These are phyloP conservation scores for Globisporangium abappressorium DNA, from an alignment of 352 stramenopile genomes.

Conservation along the genomic window DNA sequence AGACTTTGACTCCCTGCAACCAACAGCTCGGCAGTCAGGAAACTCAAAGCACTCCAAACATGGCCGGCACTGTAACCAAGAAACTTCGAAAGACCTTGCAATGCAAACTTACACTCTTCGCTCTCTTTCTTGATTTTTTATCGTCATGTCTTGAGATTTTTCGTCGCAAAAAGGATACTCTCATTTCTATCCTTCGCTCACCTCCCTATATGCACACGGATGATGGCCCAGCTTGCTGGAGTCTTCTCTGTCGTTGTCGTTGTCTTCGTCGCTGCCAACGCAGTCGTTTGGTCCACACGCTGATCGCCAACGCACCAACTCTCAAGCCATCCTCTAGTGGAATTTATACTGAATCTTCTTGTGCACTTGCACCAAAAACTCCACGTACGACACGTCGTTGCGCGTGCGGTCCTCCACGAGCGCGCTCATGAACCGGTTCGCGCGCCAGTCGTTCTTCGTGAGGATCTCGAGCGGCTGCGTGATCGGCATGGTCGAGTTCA, in stretches of 20 bases:
- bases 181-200: background rate
- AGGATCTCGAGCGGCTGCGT: slow-evolving; percentile 82
- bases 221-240: background rate
- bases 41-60: background rate
- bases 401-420: slow-evolving; percentile 85
- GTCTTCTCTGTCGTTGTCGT: background rate
- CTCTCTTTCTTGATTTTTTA: background rate
- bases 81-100: background rate
- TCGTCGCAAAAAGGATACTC: background rate
- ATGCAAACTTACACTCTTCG: slow-evolving; percentile 4
- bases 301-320: background rate
- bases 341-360: slow-evolving; percentile 92
- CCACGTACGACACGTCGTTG: slow-evolving; percentile 87
- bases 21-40: background rate
- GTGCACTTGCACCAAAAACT: slow-evolving; percentile 88
- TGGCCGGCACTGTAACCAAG: background rate
- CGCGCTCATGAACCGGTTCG: slow-evolving; percentile 80
- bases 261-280: background rate
- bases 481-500: slow-evolving; percentile 82
- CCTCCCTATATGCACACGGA: background rate
- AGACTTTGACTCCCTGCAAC: background rate
- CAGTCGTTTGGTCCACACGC: background rate
- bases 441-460: slow-evolving; percentile 82
- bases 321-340: slow-evolving; percentile 43
- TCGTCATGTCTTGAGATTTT: background rate